Evolutionary conservation across 768 basidiomycete genomes (phyloP), one percentile per base, ranked within the genome.

Genomic region (Lactifluus piperatus): DNA sequence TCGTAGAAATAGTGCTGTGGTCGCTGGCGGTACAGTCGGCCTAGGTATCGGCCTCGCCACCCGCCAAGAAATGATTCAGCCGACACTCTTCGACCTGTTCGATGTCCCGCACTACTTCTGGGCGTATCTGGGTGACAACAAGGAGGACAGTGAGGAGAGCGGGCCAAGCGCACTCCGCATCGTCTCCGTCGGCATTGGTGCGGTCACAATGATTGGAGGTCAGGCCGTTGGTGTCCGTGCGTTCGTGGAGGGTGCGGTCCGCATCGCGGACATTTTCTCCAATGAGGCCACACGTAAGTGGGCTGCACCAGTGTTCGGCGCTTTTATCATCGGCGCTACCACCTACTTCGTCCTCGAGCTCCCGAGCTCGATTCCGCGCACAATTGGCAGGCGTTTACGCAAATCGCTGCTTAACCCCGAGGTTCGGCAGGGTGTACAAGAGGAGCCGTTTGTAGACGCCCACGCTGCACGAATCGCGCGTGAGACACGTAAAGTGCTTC

Each of bases 401-500:
- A 76, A 82, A 3, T 79, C 83, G 3, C 78, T 97, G 8, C 67
- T 78, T 16, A 74, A 71, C 32, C 64, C 69, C n/a, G 75, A 76
- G 45, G 77, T 77, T 30, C 75, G 71, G 24, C 73, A 76, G 20
- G 79, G 79, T 24, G 72, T 75, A 34, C 79, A 81, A 48, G 77
- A 82, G 52, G 68, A 69, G n/a, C 62, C 76, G 30, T 93, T 85
- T 67, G 79, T 86, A 30, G 81, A 84, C 56, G 76, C 73, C 2
- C 86, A 97, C 68, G 79, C 81, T 2, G 77, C 75, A 44, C 78
- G 95, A 22, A 79, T 97, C 41, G 75, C 83, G 53, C 77, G 83
- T 37, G 95, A 98, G 79, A 90, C 92, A 24, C 81, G 95, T 66
- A 97, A 97, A 75, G 95, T 99, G 47, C 74, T 99, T 59, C 78